A percentile compares a stretch with the other conserved stretches of the same genome.
phyloP scores from a whole-genome alignment of 306 rosid species.

The Alnus glutinosa region DNA sequence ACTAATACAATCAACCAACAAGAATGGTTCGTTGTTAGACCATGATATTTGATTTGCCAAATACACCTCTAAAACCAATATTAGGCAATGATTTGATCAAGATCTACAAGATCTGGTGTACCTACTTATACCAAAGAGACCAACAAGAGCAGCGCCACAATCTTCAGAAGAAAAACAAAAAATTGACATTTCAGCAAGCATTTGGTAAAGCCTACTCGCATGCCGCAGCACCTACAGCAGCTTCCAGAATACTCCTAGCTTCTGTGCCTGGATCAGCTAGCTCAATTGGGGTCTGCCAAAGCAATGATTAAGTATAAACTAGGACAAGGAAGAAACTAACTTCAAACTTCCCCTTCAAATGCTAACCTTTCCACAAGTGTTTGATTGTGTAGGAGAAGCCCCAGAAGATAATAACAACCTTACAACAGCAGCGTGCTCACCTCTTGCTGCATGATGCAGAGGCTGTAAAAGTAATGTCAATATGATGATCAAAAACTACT shows the following conservation, averaged over 20 bases:
- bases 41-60: too few relatives aligned
- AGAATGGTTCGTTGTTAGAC: too few relatives aligned
- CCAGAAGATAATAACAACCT: slow-evolving; percentile 63
- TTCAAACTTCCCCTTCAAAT: slow-evolving; percentile 9
- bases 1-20: too few relatives aligned
- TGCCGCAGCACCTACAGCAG: slow-evolving; percentile 38
- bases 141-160: slow-evolving; percentile 6
- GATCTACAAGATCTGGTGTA: neutral
- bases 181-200: slow-evolving; percentile 8
- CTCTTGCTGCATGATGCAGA: slow-evolving; percentile 95
- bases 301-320: slow-evolving; percentile 11
- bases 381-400: slow-evolving; percentile 57
- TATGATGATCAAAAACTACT: slow-evolving; percentile 11
- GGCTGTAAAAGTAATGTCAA: slow-evolving; percentile 56
- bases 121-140: neutral
- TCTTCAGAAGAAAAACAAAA: neutral
- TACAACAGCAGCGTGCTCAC: slow-evolving; percentile 72
- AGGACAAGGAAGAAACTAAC: neutral
- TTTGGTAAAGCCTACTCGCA: slow-evolving; percentile 31
- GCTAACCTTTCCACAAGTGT: slow-evolving; percentile 74
- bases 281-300: slow-evolving; percentile 63
- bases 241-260: slow-evolving; percentile 66
- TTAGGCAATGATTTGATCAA: neutral
- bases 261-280: slow-evolving; percentile 67
- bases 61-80: neutral